Evolutionary conservation across 345 rosid species (phyloP).

Genomic region (Erodium maritimum): DNA sequence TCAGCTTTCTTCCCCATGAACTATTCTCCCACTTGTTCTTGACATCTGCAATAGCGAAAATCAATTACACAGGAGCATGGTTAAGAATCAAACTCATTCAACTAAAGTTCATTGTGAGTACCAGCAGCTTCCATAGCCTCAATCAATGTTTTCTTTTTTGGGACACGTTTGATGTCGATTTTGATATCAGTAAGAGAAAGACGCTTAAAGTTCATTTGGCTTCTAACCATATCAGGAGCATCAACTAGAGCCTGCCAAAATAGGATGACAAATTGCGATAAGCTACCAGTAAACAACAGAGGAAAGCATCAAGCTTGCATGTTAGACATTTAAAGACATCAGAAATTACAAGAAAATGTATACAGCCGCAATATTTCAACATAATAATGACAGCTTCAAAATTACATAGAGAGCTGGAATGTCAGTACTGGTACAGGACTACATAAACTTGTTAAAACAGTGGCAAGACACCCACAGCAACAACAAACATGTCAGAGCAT

Average conservation of each 20-base stretch:
- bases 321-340: too few relatives aligned
- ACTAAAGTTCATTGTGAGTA: constrained; percentile 11
- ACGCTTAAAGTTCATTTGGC: constrained; percentile 92
- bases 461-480: too few relatives aligned
- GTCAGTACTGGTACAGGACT: too few relatives aligned
- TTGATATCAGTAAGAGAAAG: constrained; percentile 76
- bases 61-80: background rate
- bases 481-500: too few relatives aligned
- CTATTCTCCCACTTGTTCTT: constrained; percentile 80
- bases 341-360: too few relatives aligned
- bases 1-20: constrained; percentile 78
- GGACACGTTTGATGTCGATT: constrained; percentile 70
- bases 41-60: constrained; percentile 37
- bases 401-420: too few relatives aligned
- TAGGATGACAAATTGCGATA: background rate
- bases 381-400: too few relatives aligned
- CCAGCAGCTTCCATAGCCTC: constrained; percentile 95
- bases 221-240: constrained; percentile 84
- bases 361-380: too few relatives aligned
- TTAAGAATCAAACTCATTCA: too few relatives aligned
- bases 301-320: background rate
- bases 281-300: background rate
- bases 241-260: constrained; percentile 72
- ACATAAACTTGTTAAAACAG: too few relatives aligned
- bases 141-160: constrained; percentile 67